phyloP scores from a whole-genome alignment of 2,329 filamentous ascomycete species.

The Thyridium curvatum region DNA sequence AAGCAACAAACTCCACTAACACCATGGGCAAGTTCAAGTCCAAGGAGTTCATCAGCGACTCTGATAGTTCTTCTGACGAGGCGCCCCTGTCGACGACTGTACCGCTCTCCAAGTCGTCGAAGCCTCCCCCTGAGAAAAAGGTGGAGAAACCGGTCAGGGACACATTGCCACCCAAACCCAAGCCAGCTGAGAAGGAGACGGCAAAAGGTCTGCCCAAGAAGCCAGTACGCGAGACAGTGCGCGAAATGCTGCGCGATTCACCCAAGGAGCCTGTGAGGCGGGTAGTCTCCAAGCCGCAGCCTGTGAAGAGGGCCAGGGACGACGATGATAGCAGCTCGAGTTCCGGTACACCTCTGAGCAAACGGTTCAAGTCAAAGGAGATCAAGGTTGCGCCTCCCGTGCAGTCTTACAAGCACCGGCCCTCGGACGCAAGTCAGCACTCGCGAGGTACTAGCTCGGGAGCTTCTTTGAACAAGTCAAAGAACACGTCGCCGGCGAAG shows the following conservation, averaged over 20 bases:
- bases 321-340: slow-evolving; percentile 53
- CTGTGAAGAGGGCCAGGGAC: slow-evolving; percentile 47
- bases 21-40: slow-evolving; percentile 37
- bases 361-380: slow-evolving; percentile 47
- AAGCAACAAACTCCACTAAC: slow-evolving; percentile 29
- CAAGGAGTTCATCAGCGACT: slow-evolving; percentile 50
- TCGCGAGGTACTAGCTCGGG: slow-evolving; percentile 28
- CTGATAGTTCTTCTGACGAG: slow-evolving; percentile 47
- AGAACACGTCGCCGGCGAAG: slow-evolving; percentile 53
- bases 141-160: slow-evolving; percentile 11
- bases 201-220: slow-evolving; percentile 17
- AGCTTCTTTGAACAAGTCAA: slow-evolving; percentile 33
- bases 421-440: slow-evolving; percentile 42
- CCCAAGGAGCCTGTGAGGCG: slow-evolving; percentile 25
- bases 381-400: slow-evolving; percentile 11
- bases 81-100: slow-evolving; percentile 28
- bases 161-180: slow-evolving; percentile 16
- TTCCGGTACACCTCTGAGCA: slow-evolving; percentile 51
- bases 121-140: slow-evolving; percentile 15
- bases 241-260: too few species aligned
- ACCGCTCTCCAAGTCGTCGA: slow-evolving; percentile 8
- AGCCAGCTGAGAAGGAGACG: slow-evolving; percentile 23
- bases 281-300: slow-evolving; percentile 19
- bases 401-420: slow-evolving; percentile 30
- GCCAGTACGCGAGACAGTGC: too few species aligned